Base-by-base conservation (phyloP, 805 yeast genomes). In the Danielia reshetovae region DNA sequence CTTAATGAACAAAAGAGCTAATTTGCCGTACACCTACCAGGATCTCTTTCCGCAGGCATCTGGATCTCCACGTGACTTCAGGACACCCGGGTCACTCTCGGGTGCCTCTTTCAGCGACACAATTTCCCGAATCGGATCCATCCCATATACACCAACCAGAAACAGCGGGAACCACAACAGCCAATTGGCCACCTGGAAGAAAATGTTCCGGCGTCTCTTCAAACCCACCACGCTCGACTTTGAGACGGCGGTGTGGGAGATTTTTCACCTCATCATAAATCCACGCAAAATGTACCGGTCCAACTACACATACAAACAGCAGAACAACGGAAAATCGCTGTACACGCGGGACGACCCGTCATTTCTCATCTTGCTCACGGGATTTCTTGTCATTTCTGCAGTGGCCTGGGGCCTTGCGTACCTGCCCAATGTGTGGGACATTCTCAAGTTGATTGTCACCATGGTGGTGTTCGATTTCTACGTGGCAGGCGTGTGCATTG, bases 321-420 rank as follows among this genome's bases (percentile, higher is more conserved):
- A 84, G 37, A 49, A 52, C 18, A 46, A 43, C 27, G 58, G 58
- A 14, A 80, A 77, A 51, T 75, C 81, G 48, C 75, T 77, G 44
- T 87, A 94, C 81, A 80, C 95, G 1, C 71, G 97, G 44, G 96
- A 89, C 58, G 97, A 88, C 57, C 97, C 97, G 0, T 80, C 93
- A 18, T 88, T 89, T 52, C 77, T 85, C 42, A 72, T 89, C 21
- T 62, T 89, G 26, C 65, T 88, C 34, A 72, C 84, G n/a, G 64
- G 69, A 2, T 72, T 88, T 39, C 61, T 89, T 18, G 68, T 77
- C 2, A 55, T 85, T 4, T 78, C 89, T 42, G 95, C 96, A 0
- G 52, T 89, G 15, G 93, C 87, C 1, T 88, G 96, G 96, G 96
- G 96, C 4, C 59, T 85, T 31, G 84, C 87, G 1, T 88, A 85